Conservation (phyloP, 495 filamentous ascomycete species). For the Friedmanniomyces endolithicus region DNA sequence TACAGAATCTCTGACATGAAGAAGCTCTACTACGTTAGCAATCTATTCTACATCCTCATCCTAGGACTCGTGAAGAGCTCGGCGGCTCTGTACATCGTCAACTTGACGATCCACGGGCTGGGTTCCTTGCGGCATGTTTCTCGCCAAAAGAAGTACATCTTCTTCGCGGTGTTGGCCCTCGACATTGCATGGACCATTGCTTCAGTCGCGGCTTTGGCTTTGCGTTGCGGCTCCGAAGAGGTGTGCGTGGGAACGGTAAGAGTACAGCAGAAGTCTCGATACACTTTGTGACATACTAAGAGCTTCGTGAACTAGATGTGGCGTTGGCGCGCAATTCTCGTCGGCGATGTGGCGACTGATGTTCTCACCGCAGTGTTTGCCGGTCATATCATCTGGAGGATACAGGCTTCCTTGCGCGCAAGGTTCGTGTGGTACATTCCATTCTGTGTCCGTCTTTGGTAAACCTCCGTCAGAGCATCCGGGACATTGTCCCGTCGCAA, state of each 20-base stretch:
- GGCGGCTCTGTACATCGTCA: not conserved
- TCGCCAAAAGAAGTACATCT: not conserved
- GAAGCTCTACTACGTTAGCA: slow-evolving; percentile 4
- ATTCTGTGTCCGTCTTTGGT: not conserved
- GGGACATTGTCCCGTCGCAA: too few relatives aligned
- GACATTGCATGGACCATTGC: not conserved
- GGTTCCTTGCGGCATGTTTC: not conserved
- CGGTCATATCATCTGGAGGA: not conserved
- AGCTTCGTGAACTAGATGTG: not conserved
- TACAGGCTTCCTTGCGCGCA: not conserved
- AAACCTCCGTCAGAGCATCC: not conserved
- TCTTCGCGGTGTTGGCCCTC: not conserved
- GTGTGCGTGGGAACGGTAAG: not conserved
- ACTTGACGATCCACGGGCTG: not conserved
- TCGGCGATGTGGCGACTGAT: not conserved
- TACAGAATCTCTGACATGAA: not conserved
- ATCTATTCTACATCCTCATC: not conserved
- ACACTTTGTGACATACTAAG: not conserved
- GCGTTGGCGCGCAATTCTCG: not conserved
- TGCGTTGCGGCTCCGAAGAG: not conserved
- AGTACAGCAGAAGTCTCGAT: not conserved
- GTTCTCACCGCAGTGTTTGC: not conserved
- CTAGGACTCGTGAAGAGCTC: slow-evolving; percentile 2
- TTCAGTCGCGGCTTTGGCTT: not conserved
- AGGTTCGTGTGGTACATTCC: not conserved